Evolutionary conservation across 495 filamentous ascomycete genomes (phyloP).

Genomic region (Penicillium simplicissimum): DNA sequence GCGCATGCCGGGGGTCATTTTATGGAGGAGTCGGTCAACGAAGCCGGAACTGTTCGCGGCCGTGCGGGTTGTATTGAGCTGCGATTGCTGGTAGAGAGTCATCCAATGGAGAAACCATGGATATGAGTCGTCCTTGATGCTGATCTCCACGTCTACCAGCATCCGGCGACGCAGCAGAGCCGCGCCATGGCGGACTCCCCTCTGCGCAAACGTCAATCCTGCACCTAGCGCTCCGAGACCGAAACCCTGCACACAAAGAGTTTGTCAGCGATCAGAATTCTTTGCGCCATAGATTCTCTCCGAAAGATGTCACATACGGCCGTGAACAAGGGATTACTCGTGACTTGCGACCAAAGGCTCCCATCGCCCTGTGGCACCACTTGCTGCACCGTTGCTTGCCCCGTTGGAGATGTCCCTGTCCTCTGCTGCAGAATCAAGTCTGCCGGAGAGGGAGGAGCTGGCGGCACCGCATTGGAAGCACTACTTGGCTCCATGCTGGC

Average conservation of each 20-base stretch:
- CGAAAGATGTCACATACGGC: constrained; percentile 48
- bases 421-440: constrained; percentile 45
- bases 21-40: constrained; percentile 54
- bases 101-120: constrained; percentile 95
- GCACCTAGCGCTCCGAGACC: constrained; percentile 88
- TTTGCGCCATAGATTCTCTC: neutral
- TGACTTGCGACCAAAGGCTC: constrained; percentile 54
- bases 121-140: constrained; percentile 88
- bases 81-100: constrained; percentile 70
- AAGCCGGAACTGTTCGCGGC: constrained; percentile 44
- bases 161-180: constrained; percentile 77
- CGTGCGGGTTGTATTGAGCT: constrained; percentile 42
- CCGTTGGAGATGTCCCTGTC: constrained; percentile 34
- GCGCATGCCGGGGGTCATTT: constrained; percentile 62
- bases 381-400: constrained; percentile 31
- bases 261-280: neutral
- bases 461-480: constrained; percentile 34
- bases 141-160: constrained; percentile 94
- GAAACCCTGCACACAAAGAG: constrained; percentile 55
- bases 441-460: constrained; percentile 38
- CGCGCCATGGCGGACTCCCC: constrained; percentile 65
- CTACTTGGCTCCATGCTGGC: constrained; percentile 46
- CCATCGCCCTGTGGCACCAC: constrained; percentile 37
- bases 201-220: constrained; percentile 71
- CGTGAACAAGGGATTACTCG: constrained; percentile 70